phyloP scores from a whole-genome alignment of 495 filamentous ascomycete genomes.

The Aspergillus haitiensis region DNA sequence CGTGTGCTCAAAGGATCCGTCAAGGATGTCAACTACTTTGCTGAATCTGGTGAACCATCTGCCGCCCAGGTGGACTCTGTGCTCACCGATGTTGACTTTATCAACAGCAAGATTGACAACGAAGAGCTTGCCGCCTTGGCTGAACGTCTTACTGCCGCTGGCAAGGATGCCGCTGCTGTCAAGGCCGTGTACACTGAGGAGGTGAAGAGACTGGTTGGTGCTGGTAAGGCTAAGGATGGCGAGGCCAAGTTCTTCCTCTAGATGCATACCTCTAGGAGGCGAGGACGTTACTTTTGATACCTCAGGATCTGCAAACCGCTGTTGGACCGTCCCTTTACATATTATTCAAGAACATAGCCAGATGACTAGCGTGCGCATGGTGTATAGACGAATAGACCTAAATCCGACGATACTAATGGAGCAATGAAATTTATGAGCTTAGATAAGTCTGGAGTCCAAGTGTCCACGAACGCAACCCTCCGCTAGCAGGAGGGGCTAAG shows the following conservation, averaged over 20 bases:
- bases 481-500: no score
- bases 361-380: conserved; percentile 8
- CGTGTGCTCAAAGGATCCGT: conserved; percentile 85
- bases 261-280: neutral
- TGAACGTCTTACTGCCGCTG: conserved; percentile 63
- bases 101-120: conserved; percentile 83
- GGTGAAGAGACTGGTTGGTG: conserved; percentile 68
- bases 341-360: neutral
- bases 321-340: conserved; percentile 3
- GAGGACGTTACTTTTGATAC: neutral
- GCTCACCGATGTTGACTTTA: conserved; percentile 82
- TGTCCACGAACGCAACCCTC: neutral
- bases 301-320: neutral
- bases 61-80: conserved; percentile 75
- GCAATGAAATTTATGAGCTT: conserved; percentile 16
- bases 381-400: conserved; percentile 22
- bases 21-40: conserved; percentile 94
- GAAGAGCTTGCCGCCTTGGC: conserved; percentile 84
- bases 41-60: conserved; percentile 61
- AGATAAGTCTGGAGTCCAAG: neutral
- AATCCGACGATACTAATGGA: conserved; percentile 12
- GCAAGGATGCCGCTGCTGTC: conserved; percentile 56
- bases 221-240: conserved; percentile 80
- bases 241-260: conserved; percentile 61
- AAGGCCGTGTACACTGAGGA: conserved; percentile 70